phyloP scores from a whole-genome alignment of 176 grass and related monocot genomes.

The Cenchrus fungigraminus region DNA sequence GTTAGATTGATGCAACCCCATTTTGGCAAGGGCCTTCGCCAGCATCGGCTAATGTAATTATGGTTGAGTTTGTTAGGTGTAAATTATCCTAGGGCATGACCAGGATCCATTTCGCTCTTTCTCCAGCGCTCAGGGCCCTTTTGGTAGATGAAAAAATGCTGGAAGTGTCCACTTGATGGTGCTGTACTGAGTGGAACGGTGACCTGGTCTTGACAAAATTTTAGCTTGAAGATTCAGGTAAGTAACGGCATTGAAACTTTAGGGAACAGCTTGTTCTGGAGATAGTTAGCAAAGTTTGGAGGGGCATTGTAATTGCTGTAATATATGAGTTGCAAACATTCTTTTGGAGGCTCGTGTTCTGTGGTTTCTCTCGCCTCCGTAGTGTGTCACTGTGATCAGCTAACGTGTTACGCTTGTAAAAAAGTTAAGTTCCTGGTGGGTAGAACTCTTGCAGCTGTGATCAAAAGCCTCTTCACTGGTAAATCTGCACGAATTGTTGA shows the following conservation, averaged over 20 bases:
- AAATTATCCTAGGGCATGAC: conserved; percentile 62
- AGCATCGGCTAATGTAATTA: conserved; percentile 89
- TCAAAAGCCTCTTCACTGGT: neutral
- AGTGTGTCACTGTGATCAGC: conserved; percentile 56
- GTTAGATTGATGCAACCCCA: conserved; percentile 99
- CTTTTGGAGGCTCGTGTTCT: conserved; percentile 54
- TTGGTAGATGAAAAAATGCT: conserved; percentile 28
- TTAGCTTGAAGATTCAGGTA: conserved; percentile 47
- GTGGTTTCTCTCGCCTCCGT: conserved; percentile 36
- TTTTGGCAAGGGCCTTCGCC: conserved; percentile 94
- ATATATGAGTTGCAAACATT: conserved; percentile 71
- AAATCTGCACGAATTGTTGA: neutral
- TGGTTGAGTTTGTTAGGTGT: conserved; percentile 54
- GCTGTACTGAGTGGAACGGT: conserved; percentile 31
- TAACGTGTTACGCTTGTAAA: conserved; percentile 31
- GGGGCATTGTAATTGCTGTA: conserved; percentile 59
- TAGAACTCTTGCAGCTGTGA: neutral
- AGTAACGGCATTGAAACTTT: conserved; percentile 43
- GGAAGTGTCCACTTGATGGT: neutral
- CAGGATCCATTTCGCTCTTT: conserved; percentile 34
- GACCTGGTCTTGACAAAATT: conserved; percentile 49
- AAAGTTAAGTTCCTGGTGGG: neutral
- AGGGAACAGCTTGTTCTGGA: conserved; percentile 50
- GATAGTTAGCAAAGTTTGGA: conserved; percentile 61
- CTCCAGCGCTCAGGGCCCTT: neutral